Conservation (phyloP, 2,329 filamentous ascomycete species). For the Fusarium xylarioides region DNA sequence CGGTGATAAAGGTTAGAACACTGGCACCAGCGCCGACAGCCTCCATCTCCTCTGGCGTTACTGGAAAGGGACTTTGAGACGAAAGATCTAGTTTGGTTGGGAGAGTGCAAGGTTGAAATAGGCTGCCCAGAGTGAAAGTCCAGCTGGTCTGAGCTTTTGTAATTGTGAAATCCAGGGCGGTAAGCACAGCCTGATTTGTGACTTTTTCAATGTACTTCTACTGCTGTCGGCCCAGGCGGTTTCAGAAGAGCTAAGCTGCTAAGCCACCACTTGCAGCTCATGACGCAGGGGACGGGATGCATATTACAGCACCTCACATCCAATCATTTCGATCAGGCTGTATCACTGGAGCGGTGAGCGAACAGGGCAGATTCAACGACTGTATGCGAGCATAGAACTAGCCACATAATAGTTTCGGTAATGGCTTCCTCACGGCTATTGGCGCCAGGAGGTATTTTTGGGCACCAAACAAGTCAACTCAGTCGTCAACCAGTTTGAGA, state of each 20-base stretch:
- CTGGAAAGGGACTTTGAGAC: fast-evolving
- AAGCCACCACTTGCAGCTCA: background rate
- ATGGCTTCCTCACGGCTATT: fast-evolving
- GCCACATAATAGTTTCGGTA: fast-evolving
- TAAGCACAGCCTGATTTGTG: background rate
- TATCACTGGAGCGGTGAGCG: background rate
- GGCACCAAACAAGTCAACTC: no score
- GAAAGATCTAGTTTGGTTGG: fast-evolving
- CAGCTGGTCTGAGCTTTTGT: background rate
- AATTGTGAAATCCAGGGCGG: background rate
- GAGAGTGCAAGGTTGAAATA: background rate
- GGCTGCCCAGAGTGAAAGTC: fast-evolving
- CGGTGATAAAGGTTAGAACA: background rate
- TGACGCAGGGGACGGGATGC: fast-evolving
- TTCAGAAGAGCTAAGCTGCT: background rate
- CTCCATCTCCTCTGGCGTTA: background rate
- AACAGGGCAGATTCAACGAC: background rate
- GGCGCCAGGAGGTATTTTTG: no score
- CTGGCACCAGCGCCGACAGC: background rate
- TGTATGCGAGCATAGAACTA: fast-evolving
- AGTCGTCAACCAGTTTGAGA: background rate
- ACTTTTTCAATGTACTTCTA: background rate
- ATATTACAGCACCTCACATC: background rate
- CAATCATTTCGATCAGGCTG: background rate
- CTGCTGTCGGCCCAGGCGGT: fast-evolving